A percentile compares a stretch with the other conserved stretches of the same genome.
Evolutionary conservation across 768 basidiomycete genomes (phyloP).

Genomic region (Lactarius psammicola): DNA sequence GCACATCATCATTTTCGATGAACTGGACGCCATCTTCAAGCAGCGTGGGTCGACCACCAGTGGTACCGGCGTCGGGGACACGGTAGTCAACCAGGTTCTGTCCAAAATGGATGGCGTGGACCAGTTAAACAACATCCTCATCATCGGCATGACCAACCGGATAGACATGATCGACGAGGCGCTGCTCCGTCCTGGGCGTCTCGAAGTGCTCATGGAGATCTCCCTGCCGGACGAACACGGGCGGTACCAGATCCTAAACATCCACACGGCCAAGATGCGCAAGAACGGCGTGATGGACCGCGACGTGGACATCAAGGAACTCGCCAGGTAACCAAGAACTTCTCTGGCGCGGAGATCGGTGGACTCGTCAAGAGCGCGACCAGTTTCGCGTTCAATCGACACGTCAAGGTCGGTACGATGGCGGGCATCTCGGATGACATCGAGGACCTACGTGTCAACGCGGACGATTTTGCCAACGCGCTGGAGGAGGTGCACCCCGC

Average conservation of each 20-base stretch:
- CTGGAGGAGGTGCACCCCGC: constrained; percentile 94
- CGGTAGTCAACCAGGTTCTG: constrained; percentile 95
- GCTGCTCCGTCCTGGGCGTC: constrained; percentile 92
- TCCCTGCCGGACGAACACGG: constrained; percentile 94
- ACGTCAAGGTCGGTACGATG: constrained; percentile 97
- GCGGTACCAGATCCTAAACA: constrained; percentile 88
- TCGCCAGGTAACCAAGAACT: constrained; percentile 92
- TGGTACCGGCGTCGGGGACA: constrained; percentile 98
- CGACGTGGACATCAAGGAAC: constrained; percentile 80
- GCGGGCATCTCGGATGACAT: constrained; percentile 96
- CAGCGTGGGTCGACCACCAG: constrained; percentile 90
- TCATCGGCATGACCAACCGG: constrained; percentile 99
- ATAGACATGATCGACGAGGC: constrained; percentile 99
- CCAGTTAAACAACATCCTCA: constrained; percentile 96
- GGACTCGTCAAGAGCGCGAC: constrained; percentile 98
- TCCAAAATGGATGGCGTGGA: constrained; percentile 99
- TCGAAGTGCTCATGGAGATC: constrained; percentile 99
- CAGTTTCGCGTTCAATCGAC: constrained; percentile 95
- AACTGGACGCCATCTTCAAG: constrained; percentile 97
- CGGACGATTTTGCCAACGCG: constrained; percentile 83
- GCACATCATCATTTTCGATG: constrained; percentile 99
- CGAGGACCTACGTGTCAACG: constrained; percentile 86
- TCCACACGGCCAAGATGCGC: constrained; percentile 95
- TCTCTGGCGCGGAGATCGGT: constrained; percentile 93
- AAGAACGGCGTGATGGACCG: constrained; percentile 83